Conservation (phyloP, 441 rosid species). For the Raphanus hybrid region DNA sequence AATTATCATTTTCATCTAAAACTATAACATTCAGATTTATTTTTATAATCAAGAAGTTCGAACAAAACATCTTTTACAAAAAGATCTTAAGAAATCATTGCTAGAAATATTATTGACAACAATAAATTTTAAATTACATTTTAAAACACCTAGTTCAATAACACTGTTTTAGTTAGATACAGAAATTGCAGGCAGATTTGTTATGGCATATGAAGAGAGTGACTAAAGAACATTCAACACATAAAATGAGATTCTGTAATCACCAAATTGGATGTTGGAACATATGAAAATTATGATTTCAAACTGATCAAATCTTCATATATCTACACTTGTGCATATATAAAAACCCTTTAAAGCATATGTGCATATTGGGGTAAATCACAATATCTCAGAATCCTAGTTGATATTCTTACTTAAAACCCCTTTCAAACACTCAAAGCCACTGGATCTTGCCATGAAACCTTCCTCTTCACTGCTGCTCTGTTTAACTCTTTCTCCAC, state of each 20-base stretch:
- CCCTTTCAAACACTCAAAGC: slow-evolving; percentile 69
- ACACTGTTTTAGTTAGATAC: neutral
- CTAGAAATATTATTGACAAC: neutral
- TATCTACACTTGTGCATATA: slow-evolving; percentile 15
- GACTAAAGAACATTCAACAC: neutral
- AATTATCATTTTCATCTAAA: neutral
- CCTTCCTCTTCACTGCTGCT: slow-evolving; percentile 79
- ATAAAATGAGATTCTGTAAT: slow-evolving; percentile 7
- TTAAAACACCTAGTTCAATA: neutral
- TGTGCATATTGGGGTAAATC: slow-evolving; percentile 31
- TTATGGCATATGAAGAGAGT: neutral
- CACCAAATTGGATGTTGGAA: slow-evolving; percentile 19
- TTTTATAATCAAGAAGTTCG: neutral
- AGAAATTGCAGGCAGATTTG: neutral
- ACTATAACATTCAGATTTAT: neutral
- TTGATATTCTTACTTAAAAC: slow-evolving; percentile 7
- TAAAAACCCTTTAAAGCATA: slow-evolving; percentile 17
- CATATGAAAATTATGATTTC: slow-evolving; percentile 2
- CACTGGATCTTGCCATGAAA: slow-evolving; percentile 93
- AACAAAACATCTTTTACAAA: neutral
- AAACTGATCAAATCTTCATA: neutral
- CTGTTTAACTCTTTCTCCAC: slow-evolving; percentile 58
- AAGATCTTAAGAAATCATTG: neutral
- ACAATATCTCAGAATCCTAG: slow-evolving; percentile 28
- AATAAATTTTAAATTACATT: neutral